phyloP scores from a whole-genome alignment of 1,139 yeast genomes.

The Pichia sp. region DNA sequence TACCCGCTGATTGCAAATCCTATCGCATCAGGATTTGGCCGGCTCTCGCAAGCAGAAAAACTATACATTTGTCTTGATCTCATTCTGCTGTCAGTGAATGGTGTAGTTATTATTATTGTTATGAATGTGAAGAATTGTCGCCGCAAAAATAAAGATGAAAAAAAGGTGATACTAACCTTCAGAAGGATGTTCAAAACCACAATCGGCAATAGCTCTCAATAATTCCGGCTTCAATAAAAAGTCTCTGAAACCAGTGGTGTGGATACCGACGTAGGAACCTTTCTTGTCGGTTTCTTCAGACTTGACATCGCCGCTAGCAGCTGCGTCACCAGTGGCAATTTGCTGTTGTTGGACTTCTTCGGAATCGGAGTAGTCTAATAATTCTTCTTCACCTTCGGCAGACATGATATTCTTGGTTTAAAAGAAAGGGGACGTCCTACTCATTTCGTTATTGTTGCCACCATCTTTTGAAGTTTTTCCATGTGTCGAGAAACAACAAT shows the following conservation, averaged over 20 bases:
- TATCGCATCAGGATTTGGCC: too few relatives aligned
- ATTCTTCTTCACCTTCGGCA: constrained; percentile 98
- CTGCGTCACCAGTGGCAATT: constrained; percentile 52
- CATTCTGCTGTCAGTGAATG: too few relatives aligned
- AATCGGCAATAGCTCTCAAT: constrained; percentile 94
- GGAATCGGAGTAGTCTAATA: constrained; percentile 95
- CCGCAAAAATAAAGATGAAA: too few relatives aligned
- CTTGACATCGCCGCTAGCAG: constrained; percentile 44
- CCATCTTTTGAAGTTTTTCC: background rate
- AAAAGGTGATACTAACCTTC: constrained; percentile 62
- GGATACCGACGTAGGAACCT: constrained; percentile 97
- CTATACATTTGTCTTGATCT: too few relatives aligned
- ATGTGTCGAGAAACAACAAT: background rate
- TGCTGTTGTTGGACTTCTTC: constrained; percentile 64
- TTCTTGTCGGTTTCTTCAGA: constrained; percentile 65
- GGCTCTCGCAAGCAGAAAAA: too few relatives aligned
- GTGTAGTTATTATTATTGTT: too few relatives aligned
- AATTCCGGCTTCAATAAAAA: constrained; percentile 93
- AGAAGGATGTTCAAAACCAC: constrained; percentile 99
- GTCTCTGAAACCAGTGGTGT: constrained; percentile 98
- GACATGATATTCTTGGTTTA: constrained; percentile 37
- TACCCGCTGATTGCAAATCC: too few relatives aligned
- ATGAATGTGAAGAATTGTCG: too few relatives aligned
- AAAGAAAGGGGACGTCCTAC: too few relatives aligned
- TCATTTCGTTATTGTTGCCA: background rate